These are phyloP conservation scores for Blastobotrys petasosporus DNA, from an alignment of 1,139 yeast species.

Conservation along the genomic window DNA sequence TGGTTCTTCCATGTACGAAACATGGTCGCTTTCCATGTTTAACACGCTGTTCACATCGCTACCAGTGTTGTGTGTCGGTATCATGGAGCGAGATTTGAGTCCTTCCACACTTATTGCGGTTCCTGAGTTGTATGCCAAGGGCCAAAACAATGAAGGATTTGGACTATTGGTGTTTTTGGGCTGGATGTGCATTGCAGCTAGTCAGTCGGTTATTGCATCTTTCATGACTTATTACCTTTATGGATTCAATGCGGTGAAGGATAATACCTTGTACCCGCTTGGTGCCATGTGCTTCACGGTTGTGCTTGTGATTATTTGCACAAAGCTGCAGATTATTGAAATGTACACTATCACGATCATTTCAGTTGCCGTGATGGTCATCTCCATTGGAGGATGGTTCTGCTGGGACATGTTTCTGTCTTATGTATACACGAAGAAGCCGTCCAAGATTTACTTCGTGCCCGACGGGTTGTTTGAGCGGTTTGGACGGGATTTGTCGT, in stretches of 20 bases:
- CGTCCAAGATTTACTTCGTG: conserved; percentile 66
- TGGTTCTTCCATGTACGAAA: conserved; percentile 88
- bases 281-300: conserved; percentile 74
- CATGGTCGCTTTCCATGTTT: conserved; percentile 96
- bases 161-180: conserved; percentile 60
- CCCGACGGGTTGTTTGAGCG: conserved; percentile 56
- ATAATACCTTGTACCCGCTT: conserved; percentile 73
- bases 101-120: conserved; percentile 86
- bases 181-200: conserved; percentile 77
- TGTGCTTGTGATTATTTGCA: conserved; percentile 63
- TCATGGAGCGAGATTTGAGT: conserved; percentile 84
- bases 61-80: conserved; percentile 89
- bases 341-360: conserved; percentile 76
- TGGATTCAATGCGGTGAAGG: conserved; percentile 59
- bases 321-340: conserved; percentile 75
- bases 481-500: conserved; percentile 73
- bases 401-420: conserved; percentile 78
- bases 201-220: conserved; percentile 65
- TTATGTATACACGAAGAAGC: conserved; percentile 52
- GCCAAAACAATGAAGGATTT: conserved; percentile 71
- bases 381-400: conserved; percentile 88
- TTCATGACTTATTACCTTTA: conserved; percentile 61
- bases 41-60: conserved; percentile 91
- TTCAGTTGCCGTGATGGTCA: conserved; percentile 58
- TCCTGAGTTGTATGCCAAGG: conserved; percentile 80